A percentile compares a stretch with the other conserved stretches of the same genome.
Conservation (phyloP, 2,329 filamentous ascomycete species). For the Exophiala lecanii-corni region DNA sequence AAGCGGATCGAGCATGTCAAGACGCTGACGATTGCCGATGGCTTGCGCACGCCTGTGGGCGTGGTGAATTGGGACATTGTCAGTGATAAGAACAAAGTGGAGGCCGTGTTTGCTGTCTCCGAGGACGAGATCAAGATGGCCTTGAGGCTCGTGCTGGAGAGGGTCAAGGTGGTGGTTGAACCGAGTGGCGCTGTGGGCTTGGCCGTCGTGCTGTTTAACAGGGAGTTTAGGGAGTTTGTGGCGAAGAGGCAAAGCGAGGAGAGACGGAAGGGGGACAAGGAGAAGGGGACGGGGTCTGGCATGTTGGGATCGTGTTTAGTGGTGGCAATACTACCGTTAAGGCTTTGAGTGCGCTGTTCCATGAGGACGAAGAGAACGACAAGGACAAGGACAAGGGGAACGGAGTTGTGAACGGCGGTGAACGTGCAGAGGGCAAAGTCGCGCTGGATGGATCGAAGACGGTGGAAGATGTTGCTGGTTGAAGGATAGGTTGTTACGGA, state of each 20-base stretch:
- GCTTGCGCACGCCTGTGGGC: constrained; percentile 78
- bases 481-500: too few relatives aligned
- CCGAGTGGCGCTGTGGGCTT: constrained; percentile 80
- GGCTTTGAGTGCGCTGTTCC: constrained; percentile 54
- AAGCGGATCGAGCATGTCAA: constrained; percentile 63
- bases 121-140: constrained; percentile 78
- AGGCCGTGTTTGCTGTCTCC: constrained; percentile 66
- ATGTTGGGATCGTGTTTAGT: constrained; percentile 57
- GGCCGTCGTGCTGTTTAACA: constrained; percentile 77
- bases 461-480: constrained; percentile 26
- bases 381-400: too few relatives aligned
- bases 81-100: constrained; percentile 64
- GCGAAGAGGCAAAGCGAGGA: constrained; percentile 39
- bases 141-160: constrained; percentile 73
- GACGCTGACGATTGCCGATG: constrained; percentile 81
- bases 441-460: constrained; percentile 17
- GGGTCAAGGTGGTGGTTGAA: constrained; percentile 87
- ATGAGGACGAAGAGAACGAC: constrained; percentile 3
- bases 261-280: constrained; percentile 55
- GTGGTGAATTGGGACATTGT: constrained; percentile 72
- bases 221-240: constrained; percentile 71
- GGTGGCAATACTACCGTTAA: constrained; percentile 64
- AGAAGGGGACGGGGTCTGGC: constrained; percentile 57
- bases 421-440: constrained; percentile 19
- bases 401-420: not conserved